Base-by-base conservation (phyloP, 345 rosid genomes). In the Hypericum androsaemum region DNA sequence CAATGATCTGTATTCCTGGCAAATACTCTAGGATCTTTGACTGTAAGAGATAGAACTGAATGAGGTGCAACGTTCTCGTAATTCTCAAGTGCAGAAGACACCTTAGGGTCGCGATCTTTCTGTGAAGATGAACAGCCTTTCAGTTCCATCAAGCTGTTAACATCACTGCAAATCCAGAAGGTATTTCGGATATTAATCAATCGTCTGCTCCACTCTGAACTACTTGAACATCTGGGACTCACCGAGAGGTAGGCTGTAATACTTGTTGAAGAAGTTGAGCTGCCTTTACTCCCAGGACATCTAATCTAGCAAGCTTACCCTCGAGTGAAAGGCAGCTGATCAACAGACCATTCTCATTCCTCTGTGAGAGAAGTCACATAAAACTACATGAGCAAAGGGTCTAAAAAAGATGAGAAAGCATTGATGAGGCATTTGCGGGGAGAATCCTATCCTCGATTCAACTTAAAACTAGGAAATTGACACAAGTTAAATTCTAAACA, bases 241-340 rank as follows among this genome's bases (percentile, higher is more conserved):
- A 82, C 97, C 80, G 53, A 44, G 72, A 53, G 53, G 65, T 50
- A 57, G 77, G 75, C 70, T 67, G 74, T 39, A 80, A 56, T 46
- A 63, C 69, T 73, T 77, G 79, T 45, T 76, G 77, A 64, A 90
- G 85, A 70, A 87, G 81, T 60, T 73, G 66, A 68, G 69, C 75
- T 65, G 84, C 85, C 63, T 74, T 77, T 61, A 82, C 54, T 53
- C 96, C 98, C 70, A 76, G 65, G 43, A 90, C 62, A 64, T 87
- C 92, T 52, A 90, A 60, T 68, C 75, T 84, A 60, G 85, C 85
- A 74, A 84, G 79, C 39, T 71, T 80, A 50, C 96, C 96, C 60
- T 87, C 98, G 4, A 78, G 81, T 41, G 88, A 90, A 55, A 73
- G 61, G 68, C 86, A 79, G 54, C 63, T 72, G 43, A 84, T 62